phyloP scores from a whole-genome alignment of 2,329 filamentous ascomycete genomes.

The Corynespora cassiicola region DNA sequence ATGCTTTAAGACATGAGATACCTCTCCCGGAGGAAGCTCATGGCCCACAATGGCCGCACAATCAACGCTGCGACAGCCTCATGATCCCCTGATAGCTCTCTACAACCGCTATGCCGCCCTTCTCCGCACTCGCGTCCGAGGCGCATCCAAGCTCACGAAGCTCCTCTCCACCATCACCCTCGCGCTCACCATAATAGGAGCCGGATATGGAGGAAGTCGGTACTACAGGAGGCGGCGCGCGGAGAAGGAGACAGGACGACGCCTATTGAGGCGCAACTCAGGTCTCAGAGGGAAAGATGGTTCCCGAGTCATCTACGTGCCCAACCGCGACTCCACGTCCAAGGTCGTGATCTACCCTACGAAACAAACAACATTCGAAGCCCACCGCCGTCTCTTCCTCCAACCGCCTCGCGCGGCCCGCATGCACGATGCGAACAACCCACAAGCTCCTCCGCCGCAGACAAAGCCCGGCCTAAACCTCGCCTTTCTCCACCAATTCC shows the following conservation, averaged over 20 bases:
- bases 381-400: constrained; percentile 89
- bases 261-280: constrained; percentile 87
- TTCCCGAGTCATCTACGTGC: constrained; percentile 91
- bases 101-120: constrained; percentile 58
- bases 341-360: constrained; percentile 92
- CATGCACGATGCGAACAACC: constrained; percentile 67
- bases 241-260: constrained; percentile 82
- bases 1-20: constrained; percentile 31
- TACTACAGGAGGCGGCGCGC: constrained; percentile 76
- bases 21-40: constrained; percentile 24
- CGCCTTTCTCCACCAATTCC: constrained; percentile 94
- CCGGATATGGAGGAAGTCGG: constrained; percentile 78
- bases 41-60: constrained; percentile 76
- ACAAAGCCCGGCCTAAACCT: constrained; percentile 94
- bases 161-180: constrained; percentile 79
- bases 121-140: constrained; percentile 60
- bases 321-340: constrained; percentile 84
- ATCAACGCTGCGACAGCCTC: constrained; percentile 71
- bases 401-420: constrained; percentile 87
- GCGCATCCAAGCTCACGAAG: constrained; percentile 73
- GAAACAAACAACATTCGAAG: constrained; percentile 93
- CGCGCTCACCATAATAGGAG: constrained; percentile 77
- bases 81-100: constrained; percentile 53
- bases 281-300: constrained; percentile 94
- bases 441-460: constrained; percentile 80